These are phyloP conservation scores for Drosera capensis DNA, from an alignment of 148 eudicot genomes.

Conservation along the genomic window DNA sequence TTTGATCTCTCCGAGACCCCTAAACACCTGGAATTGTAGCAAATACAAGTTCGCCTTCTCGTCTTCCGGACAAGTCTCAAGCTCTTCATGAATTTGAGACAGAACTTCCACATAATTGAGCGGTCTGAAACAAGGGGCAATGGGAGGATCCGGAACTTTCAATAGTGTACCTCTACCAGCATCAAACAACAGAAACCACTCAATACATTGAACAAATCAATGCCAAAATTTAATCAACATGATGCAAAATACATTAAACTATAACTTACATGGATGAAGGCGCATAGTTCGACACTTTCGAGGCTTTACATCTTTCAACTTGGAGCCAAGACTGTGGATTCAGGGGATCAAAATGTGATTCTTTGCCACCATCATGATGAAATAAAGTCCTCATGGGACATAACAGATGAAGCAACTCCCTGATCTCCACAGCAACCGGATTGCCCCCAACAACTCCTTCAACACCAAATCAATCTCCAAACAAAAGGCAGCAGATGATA, in stretches of 20 bases:
- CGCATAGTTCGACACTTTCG: conserved; percentile 45
- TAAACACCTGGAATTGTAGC: conserved; percentile 83
- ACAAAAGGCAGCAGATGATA: too few relatives aligned
- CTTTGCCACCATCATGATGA: too few relatives aligned
- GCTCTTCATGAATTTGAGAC: conserved; percentile 87
- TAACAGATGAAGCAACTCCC: too few relatives aligned
- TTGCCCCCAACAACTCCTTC: too few relatives aligned
- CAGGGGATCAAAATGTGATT: too few relatives aligned
- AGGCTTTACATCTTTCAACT: too few relatives aligned
- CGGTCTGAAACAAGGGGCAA: conserved; percentile 77
- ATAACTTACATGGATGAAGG: conserved; percentile 69
- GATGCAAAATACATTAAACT: neutral
- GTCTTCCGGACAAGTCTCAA: conserved; percentile 54
- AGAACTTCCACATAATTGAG: conserved; percentile 86
- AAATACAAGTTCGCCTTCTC: conserved; percentile 60
- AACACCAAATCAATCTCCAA: too few relatives aligned
- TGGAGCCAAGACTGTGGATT: too few relatives aligned
- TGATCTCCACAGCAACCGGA: too few relatives aligned
- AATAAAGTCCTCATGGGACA: too few relatives aligned
- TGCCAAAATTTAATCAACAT: neutral
- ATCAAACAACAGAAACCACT: neutral
- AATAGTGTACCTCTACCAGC: conserved; percentile 70
- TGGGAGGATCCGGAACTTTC: conserved; percentile 79
- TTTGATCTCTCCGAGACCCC: conserved; percentile 85
- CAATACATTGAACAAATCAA: conserved; percentile 2